These are phyloP conservation scores for Mytilinidion resinicola DNA, from an alignment of 495 filamentous ascomycete species.

Conservation along the genomic window DNA sequence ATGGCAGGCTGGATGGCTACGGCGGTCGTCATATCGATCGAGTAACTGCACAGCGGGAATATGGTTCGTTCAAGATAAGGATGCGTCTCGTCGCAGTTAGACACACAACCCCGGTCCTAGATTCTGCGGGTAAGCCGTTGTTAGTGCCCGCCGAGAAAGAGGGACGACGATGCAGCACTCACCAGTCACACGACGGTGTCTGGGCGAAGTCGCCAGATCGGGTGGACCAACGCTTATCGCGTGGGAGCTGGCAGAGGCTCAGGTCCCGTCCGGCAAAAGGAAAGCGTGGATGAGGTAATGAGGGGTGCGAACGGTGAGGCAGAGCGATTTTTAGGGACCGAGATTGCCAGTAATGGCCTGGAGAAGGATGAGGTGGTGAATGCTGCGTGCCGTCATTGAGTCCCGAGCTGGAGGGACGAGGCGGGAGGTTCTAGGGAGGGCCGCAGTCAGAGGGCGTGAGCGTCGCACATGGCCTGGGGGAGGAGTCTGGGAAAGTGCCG, in stretches of 20 bases:
- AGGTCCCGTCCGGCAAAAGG: slow-evolving; percentile 10
- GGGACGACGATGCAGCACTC: not conserved
- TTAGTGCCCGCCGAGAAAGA: slow-evolving; percentile 15
- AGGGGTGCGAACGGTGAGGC: not conserved
- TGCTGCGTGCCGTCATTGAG: slow-evolving; percentile 30
- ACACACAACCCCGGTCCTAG: not conserved
- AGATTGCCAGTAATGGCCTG: slow-evolving; percentile 29
- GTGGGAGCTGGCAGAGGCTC: slow-evolving; percentile 14
- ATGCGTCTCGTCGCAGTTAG: too few relatives aligned
- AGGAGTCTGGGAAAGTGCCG: not conserved
- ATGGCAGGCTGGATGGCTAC: slow-evolving; percentile 35
- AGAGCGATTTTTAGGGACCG: slow-evolving; percentile 14
- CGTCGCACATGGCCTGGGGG: slow-evolving; percentile 12
- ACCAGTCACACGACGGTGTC: slow-evolving; percentile 29
- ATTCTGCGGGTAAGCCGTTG: slow-evolving; percentile 27
- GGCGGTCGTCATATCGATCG: slow-evolving; percentile 33
- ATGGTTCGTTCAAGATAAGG: slow-evolving; percentile 27
- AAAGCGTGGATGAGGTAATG: slow-evolving; percentile 11
- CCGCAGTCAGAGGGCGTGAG: not conserved
- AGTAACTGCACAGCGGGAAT: not conserved
- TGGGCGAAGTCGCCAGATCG: slow-evolving; percentile 18
- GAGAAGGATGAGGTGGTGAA: slow-evolving; percentile 31
- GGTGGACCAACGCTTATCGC: slow-evolving; percentile 28
- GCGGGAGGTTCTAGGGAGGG: not conserved
- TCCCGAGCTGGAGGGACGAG: not conserved